phyloP scores from a whole-genome alignment of 1,139 yeast species.

The Kodamaea plutei region DNA sequence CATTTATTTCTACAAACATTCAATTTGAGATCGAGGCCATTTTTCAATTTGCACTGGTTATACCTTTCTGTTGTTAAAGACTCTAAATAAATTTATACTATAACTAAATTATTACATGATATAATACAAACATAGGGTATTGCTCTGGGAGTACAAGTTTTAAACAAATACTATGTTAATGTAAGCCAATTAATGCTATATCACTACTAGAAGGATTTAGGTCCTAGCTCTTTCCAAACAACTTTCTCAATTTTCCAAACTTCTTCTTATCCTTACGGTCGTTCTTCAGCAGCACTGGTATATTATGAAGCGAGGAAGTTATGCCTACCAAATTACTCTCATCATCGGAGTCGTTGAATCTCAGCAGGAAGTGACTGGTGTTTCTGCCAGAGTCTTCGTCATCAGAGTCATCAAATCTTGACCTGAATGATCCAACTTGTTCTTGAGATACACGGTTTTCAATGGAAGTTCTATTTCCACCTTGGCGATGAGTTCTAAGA shows the following conservation, averaged over 20 bases:
- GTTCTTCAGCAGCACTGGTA: constrained; percentile 13
- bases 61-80: no score
- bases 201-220: background rate
- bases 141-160: no score
- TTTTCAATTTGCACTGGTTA: no score
- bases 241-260: constrained; percentile 52
- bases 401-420: constrained; percentile 58
- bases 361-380: constrained; percentile 11
- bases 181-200: no score
- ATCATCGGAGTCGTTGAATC: constrained; percentile 24
- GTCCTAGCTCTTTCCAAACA: constrained; percentile 43
- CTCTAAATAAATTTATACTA: no score
- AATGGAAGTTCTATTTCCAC: background rate
- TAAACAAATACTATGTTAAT: no score
- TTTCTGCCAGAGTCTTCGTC: constrained; percentile 23
- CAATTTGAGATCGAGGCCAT: no score
- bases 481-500: constrained; percentile 3
- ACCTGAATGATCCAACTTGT: constrained; percentile 19
- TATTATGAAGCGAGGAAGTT: constrained; percentile 8
- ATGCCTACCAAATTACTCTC: constrained; percentile 10
- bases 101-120: background rate
- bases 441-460: constrained; percentile 1
- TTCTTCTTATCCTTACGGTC: constrained; percentile 40
- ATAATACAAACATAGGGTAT: background rate
- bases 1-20: no score